These are phyloP conservation scores for Penicillium cataractarum DNA, from an alignment of 495 filamentous ascomycete genomes.

Conservation along the genomic window DNA sequence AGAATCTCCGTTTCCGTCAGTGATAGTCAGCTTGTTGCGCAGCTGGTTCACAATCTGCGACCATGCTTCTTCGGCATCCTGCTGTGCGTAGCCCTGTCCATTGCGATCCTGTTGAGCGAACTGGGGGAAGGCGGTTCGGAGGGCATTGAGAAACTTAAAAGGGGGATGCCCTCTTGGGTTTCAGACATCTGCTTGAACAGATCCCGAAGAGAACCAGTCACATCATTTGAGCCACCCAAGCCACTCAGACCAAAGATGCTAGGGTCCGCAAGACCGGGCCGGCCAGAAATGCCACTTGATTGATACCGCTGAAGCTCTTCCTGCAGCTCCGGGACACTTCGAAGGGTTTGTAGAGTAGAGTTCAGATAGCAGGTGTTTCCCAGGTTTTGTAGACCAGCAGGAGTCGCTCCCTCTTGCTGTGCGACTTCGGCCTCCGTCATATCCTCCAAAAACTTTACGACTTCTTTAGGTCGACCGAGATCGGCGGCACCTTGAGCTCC, in stretches of 20 bases:
- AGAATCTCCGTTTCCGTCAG: conserved; percentile 51
- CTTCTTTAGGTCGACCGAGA: conserved; percentile 77
- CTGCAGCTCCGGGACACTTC: conserved; percentile 89
- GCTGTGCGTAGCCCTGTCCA: conserved; percentile 85
- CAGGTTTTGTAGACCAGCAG: conserved; percentile 87
- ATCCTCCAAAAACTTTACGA: conserved; percentile 88
- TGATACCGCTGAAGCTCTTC: conserved; percentile 74
- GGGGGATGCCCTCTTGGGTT: conserved; percentile 90
- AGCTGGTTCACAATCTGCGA: conserved; percentile 92
- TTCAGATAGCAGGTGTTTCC: conserved; percentile 99
- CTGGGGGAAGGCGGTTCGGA: conserved; percentile 85
- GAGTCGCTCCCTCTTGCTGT: conserved; percentile 76
- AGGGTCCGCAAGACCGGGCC: conserved; percentile 49
- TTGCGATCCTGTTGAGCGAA: conserved; percentile 85
- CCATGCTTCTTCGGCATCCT: conserved; percentile 98
- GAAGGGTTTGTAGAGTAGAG: conserved; percentile 87
- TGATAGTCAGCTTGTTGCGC: conserved; percentile 74
- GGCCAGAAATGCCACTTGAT: conserved; percentile 39
- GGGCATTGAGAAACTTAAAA: conserved; percentile 78
- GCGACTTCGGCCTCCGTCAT: conserved; percentile 97
- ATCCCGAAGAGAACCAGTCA: conserved; percentile 79
- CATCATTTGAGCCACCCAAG: conserved; percentile 64
- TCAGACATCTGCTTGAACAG: conserved; percentile 92
- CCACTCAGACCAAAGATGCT: conserved; percentile 64
- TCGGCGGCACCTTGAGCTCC: conserved; percentile 54